Base-by-base conservation (phyloP, 495 filamentous ascomycete genomes). In the Cetradonia linearis region DNA sequence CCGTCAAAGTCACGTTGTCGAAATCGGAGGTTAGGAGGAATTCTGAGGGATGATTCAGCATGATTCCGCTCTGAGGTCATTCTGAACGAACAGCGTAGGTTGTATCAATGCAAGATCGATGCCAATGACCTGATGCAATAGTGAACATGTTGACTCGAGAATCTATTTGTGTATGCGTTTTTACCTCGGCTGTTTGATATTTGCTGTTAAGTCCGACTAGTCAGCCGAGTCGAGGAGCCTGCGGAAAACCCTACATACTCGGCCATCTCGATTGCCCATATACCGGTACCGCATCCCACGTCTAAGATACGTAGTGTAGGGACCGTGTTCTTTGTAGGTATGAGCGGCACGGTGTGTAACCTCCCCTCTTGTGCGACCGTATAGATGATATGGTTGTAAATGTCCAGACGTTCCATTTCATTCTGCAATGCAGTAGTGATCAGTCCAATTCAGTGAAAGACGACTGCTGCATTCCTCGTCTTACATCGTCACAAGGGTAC, bases 251-350 rank as follows among this genome's bases (percentile, higher is more conserved):
- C 28, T 30, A 78, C 84, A 73, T 74, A 86, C 83, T 86, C 83
- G 61, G 87, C 87, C 72, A 96, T 85, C 64, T 93, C 86, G 66
- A 94, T 91, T 25, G 83, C 80, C 91, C 91, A 96, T 52, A 95
- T 92, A 6, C 91, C 91, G 0, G 91, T 95, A 13, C 91, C 91
- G 62, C 86, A 89, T 30, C 91, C 91, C 52, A 95, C 69, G 69
- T 96, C 91, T 27, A 96, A 73, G 42, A 95, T 84, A 27, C 81
- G 71, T 20, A 55, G n/a, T 28, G 14, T 38, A 46, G 57, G 68
- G 44, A 59, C 70, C 1, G 73, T 74, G 58, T 78, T 71, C 4
- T 63, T 68, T 3, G 76, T 73, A 31, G 50, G 52, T 34, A 73
- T 73, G 13, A 90, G 76, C 1, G 86, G 79, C 28, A 80, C 77